Evolutionary conservation across 129 eudicot genomes (phyloP).

Genomic region (Tagetes erecta): DNA sequence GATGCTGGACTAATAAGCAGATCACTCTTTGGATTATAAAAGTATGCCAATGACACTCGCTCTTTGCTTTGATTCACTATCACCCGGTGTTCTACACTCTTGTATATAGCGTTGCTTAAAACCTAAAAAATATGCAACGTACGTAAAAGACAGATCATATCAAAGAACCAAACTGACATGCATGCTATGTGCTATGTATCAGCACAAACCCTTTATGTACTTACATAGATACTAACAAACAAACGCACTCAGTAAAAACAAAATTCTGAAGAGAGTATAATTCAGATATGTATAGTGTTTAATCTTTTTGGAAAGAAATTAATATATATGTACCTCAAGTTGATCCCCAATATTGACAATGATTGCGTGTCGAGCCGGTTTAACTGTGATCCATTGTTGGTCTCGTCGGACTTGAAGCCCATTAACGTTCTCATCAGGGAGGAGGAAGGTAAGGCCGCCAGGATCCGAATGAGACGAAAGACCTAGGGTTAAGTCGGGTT

Average conservation of each 20-base stretch:
- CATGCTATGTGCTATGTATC: not conserved
- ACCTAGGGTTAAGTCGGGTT: conserved; percentile 77
- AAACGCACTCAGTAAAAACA: no score
- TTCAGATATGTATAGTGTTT: no score
- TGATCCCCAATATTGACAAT: conserved; percentile 86
- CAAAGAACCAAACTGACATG: not conserved
- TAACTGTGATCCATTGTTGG: conserved; percentile 63
- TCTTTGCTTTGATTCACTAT: conserved; percentile 64
- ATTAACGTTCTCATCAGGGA: conserved; percentile 63
- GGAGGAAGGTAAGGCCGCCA: conserved; percentile 74
- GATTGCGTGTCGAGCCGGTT: conserved; percentile 64
- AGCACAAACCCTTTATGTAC: no score
- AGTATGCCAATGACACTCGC: conserved; percentile 73
- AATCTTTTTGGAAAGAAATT: not conserved
- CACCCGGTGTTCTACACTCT: conserved; percentile 86
- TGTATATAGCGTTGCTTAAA: conserved; percentile 65
- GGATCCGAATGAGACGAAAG: conserved; percentile 89
- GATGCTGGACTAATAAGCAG: conserved; percentile 56
- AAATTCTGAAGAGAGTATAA: no score
- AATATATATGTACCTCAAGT: conserved; percentile 56
- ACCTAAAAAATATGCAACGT: conserved; percentile 39
- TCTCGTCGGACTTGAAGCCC: conserved; percentile 73
- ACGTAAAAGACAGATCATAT: not conserved
- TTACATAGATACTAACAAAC: no score
- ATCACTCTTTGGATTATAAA: conserved; percentile 77